Evolutionary conservation across 345 rosid species (phyloP).

Genomic region (Gossypium ekmanianum): DNA sequence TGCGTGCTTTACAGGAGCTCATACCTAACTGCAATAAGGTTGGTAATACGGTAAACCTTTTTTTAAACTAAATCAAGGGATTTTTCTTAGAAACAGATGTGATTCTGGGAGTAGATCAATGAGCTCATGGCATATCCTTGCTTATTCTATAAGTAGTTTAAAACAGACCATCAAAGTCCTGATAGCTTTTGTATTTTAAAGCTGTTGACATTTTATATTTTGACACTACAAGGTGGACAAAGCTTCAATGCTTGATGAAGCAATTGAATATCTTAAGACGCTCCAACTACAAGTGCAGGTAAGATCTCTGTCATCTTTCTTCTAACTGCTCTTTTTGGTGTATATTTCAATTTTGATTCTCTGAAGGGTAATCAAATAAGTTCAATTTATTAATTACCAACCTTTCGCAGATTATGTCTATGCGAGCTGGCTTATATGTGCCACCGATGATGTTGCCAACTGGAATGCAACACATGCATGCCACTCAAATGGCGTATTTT

Average conservation of each 20-base stretch:
- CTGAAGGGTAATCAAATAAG: constrained; percentile 15
- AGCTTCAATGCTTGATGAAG: constrained; percentile 97
- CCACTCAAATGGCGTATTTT: constrained; percentile 52
- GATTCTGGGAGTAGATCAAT: constrained; percentile 2
- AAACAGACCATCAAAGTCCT: constrained; percentile 11
- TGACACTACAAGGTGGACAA: constrained; percentile 67
- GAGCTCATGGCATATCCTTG: constrained; percentile 2
- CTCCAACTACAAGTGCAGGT: constrained; percentile 94
- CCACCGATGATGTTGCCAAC: constrained; percentile 68
- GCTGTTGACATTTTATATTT: constrained; percentile 20
- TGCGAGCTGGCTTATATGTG: constrained; percentile 74
- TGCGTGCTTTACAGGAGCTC: constrained; percentile 92
- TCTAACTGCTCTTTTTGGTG: neutral
- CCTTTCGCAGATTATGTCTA: constrained; percentile 67
- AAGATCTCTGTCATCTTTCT: constrained; percentile 13
- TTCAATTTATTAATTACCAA: constrained; percentile 8
- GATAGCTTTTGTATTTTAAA: constrained; percentile 5
- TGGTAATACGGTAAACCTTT: neutral
- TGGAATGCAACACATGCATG: constrained; percentile 63
- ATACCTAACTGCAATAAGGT: constrained; percentile 95
- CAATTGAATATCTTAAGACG: constrained; percentile 80
- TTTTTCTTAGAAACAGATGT: neutral
- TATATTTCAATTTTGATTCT: constrained; percentile 6
- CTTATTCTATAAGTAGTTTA: neutral
- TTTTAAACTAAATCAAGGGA: neutral